Evolutionary conservation across 2,329 filamentous ascomycete species (phyloP).

Genomic region (Botrytis pseudocinerea): DNA sequence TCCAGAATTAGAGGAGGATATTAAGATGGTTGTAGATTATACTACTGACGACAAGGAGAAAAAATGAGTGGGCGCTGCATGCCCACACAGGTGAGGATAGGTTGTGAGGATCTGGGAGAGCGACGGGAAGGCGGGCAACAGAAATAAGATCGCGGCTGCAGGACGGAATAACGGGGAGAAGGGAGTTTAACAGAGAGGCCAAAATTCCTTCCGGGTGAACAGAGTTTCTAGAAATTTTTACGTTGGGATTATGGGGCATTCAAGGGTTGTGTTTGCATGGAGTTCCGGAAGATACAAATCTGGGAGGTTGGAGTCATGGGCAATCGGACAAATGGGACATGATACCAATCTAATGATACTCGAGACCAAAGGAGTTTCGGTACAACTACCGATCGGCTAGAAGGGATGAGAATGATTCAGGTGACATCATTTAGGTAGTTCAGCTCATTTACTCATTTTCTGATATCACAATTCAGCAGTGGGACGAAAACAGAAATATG

Average conservation of each 20-base stretch:
- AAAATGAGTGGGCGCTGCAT: background rate
- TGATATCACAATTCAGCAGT: background rate
- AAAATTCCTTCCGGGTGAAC: background rate
- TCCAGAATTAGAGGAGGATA: conserved; percentile 39
- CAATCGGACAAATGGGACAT: conserved; percentile 4
- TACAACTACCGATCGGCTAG: background rate
- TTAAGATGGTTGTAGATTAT: conserved; percentile 34
- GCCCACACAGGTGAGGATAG: background rate
- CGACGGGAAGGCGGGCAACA: background rate
- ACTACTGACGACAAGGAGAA: conserved; percentile 25
- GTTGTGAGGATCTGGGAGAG: background rate
- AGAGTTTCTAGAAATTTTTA: background rate
- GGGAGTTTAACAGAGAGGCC: background rate
- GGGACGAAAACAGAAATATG: background rate
- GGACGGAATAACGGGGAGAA: background rate
- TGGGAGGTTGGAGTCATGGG: conserved; percentile 6
- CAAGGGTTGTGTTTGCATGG: conserved; percentile 13
- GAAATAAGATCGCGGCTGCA: background rate
- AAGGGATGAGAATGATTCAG: background rate
- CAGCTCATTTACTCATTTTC: background rate
- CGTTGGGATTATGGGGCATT: conserved; percentile 5
- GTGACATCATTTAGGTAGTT: background rate
- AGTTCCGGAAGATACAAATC: conserved; percentile 12
- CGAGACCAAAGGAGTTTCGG: background rate
- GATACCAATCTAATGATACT: background rate